phyloP scores from a whole-genome alignment of 2,329 filamentous ascomycete species.

The Lachnellula arida region DNA sequence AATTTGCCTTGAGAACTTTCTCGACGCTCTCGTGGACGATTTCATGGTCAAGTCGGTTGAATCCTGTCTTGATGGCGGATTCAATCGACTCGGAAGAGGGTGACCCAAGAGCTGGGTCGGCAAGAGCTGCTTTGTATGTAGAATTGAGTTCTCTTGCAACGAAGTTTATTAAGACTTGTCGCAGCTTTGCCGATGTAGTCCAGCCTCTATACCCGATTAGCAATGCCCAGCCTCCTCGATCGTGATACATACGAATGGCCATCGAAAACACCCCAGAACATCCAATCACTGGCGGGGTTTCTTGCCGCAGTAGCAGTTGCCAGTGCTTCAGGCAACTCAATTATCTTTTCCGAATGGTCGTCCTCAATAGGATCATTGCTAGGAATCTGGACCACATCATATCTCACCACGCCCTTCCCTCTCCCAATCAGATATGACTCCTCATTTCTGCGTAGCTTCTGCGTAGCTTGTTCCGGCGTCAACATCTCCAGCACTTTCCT shows the following conservation, averaged over 20 bases:
- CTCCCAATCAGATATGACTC: slow-evolving; percentile 87
- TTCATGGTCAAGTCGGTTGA: slow-evolving; percentile 83
- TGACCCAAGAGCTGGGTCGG: slow-evolving; percentile 49
- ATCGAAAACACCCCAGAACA: slow-evolving; percentile 99
- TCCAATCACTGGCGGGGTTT: slow-evolving; percentile 76
- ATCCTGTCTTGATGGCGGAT: slow-evolving; percentile 86
- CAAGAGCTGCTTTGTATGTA: slow-evolving; percentile 74
- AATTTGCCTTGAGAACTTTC: slow-evolving; percentile 83
- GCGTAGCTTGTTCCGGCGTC: slow-evolving; percentile 86
- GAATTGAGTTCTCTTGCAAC: slow-evolving; percentile 89
- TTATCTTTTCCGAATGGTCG: slow-evolving; percentile 96
- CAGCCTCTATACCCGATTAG: slow-evolving; percentile 62
- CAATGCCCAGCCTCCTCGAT: background rate
- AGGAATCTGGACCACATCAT: slow-evolving; percentile 89
- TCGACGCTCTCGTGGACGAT: slow-evolving; percentile 92
- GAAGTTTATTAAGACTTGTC: slow-evolving; percentile 86
- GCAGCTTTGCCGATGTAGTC: slow-evolving; percentile 95
- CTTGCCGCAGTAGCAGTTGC: slow-evolving; percentile 35
- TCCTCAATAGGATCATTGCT: slow-evolving; percentile 98
- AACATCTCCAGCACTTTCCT: slow-evolving; percentile 92
- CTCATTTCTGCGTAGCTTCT: slow-evolving; percentile 83
- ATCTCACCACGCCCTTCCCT: slow-evolving; percentile 86
- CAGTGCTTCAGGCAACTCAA: slow-evolving; percentile 69
- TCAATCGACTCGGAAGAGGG: slow-evolving; percentile 81
- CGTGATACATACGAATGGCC: slow-evolving; percentile 73